These are phyloP conservation scores for Micractinium conductrix DNA, from an alignment of 139 green algal species.

Conservation along the genomic window DNA sequence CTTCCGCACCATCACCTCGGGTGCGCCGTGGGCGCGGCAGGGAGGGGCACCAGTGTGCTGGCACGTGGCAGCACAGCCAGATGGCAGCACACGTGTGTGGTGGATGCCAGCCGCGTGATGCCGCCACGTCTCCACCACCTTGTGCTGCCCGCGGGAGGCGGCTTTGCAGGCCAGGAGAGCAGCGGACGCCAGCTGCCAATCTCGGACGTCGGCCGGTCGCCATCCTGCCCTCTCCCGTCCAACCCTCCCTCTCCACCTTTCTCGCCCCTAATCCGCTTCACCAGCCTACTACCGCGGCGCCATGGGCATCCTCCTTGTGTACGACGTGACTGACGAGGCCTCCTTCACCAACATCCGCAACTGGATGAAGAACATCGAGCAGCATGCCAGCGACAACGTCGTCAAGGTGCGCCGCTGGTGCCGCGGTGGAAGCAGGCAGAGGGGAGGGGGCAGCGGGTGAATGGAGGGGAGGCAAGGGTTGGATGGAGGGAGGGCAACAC, in stretches of 20 bases:
- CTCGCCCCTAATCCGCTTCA: neutral
- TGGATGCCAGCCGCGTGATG: no score
- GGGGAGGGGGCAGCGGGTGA: neutral
- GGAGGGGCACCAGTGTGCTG: no score
- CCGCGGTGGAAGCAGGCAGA: no score
- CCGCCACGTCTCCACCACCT: no score
- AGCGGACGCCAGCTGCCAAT: no score
- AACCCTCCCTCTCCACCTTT: neutral
- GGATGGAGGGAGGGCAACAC: no score
- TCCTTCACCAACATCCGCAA: slow-evolving; percentile 98
- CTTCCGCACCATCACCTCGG: slow-evolving; percentile 97
- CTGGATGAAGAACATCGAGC: slow-evolving; percentile 99
- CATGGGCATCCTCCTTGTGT: slow-evolving; percentile 97
- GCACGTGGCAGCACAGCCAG: no score
- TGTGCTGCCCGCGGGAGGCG: no score
- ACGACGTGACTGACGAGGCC: slow-evolving; percentile 95
- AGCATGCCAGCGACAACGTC: slow-evolving; percentile 94
- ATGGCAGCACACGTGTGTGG: no score
- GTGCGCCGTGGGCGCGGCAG: slow-evolving; percentile 60
- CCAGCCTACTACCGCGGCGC: slow-evolving; percentile 97
- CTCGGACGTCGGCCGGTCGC: no score
- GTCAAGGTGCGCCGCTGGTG: slow-evolving; percentile 91
- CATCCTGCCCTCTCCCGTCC: no score
- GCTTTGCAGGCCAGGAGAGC: no score
- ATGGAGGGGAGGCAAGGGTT: neutral